Conservation (phyloP, 352 stramenopile genomes). For the Phytophthora palmivora region DNA sequence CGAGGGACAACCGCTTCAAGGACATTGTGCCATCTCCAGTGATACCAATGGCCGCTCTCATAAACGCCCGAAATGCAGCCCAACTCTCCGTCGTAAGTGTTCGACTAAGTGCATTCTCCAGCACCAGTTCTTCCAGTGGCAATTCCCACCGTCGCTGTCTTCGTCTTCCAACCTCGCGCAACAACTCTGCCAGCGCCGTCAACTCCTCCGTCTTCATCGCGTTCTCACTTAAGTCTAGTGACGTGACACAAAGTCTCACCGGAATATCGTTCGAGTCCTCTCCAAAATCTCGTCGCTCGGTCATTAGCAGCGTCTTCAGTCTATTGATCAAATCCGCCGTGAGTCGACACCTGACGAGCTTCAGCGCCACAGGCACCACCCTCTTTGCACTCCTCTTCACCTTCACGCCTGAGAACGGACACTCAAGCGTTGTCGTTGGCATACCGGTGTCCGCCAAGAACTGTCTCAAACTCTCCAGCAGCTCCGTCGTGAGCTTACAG, state of each 20-base stretch:
- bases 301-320: slow-evolving; percentile 26
- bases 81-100: slow-evolving; percentile 25
- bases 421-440: slow-evolving; percentile 2
- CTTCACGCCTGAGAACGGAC: slow-evolving; percentile 18
- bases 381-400: background rate
- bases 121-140: slow-evolving; percentile 32
- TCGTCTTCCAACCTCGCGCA: slow-evolving; percentile 8
- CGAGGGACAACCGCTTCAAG: slow-evolving; percentile 40
- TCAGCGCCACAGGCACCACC: slow-evolving; percentile 29
- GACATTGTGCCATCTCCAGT: background rate
- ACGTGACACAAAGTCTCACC: slow-evolving; percentile 28
- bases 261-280: background rate
- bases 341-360: slow-evolving; percentile 33
- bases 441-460: slow-evolving; percentile 19
- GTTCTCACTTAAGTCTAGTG: slow-evolving; percentile 44
- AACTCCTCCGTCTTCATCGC: slow-evolving; percentile 29
- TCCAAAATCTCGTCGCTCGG: background rate
- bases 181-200: slow-evolving; percentile 26
- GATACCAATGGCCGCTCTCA: slow-evolving; percentile 31
- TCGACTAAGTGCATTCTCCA: slow-evolving; percentile 38
- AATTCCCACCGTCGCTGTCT: background rate
- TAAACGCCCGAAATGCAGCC: slow-evolving; percentile 38
- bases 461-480: slow-evolving; percentile 22
- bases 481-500: slow-evolving; percentile 20
- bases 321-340: slow-evolving; percentile 23